These are phyloP conservation scores for Starmerella floris DNA, from an alignment of 805 yeast species.

Conservation along the genomic window DNA sequence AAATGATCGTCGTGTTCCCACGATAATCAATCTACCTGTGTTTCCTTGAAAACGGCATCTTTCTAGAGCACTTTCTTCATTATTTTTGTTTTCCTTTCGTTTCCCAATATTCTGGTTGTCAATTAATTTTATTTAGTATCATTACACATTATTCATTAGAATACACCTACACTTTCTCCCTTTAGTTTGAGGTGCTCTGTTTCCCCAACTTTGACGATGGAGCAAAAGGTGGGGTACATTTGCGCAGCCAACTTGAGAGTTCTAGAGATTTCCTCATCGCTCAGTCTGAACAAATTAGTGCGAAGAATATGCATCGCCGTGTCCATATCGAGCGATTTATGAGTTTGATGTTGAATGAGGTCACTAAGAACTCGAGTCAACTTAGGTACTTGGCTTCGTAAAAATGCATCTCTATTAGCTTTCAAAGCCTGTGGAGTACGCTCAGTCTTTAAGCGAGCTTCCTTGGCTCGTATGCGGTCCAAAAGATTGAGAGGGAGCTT, in stretches of 20 bases:
- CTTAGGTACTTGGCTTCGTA: slow-evolving; percentile 21
- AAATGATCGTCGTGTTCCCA: too few species aligned
- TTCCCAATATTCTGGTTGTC: too few species aligned
- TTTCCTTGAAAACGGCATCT: too few species aligned
- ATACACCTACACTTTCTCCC: background rate
- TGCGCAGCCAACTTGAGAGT: slow-evolving; percentile 19
- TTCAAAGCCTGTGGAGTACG: slow-evolving; percentile 7
- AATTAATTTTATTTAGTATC: too few species aligned
- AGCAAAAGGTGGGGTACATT: slow-evolving; percentile 21
- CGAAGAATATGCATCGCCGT: slow-evolving; percentile 18
- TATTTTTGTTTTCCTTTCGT: too few species aligned
- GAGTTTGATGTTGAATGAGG: slow-evolving; percentile 4
- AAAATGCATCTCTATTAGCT: slow-evolving; percentile 13
- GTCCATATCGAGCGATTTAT: slow-evolving; percentile 8
- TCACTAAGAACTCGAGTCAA: slow-evolving; percentile 18
- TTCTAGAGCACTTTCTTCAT: too few species aligned
- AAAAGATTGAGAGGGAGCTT: slow-evolving; percentile 11
- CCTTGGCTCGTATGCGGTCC: slow-evolving; percentile 26
- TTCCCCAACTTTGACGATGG: slow-evolving; percentile 20
- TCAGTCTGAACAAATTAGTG: slow-evolving; percentile 19
- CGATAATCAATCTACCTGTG: too few species aligned
- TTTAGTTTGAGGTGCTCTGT: slow-evolving; percentile 18
- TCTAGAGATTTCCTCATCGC: slow-evolving; percentile 19
- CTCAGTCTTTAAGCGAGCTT: slow-evolving; percentile 14
- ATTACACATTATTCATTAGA: too few species aligned